phyloP scores from a whole-genome alignment of 148 eudicot species.

The Euryodendron excelsum region DNA sequence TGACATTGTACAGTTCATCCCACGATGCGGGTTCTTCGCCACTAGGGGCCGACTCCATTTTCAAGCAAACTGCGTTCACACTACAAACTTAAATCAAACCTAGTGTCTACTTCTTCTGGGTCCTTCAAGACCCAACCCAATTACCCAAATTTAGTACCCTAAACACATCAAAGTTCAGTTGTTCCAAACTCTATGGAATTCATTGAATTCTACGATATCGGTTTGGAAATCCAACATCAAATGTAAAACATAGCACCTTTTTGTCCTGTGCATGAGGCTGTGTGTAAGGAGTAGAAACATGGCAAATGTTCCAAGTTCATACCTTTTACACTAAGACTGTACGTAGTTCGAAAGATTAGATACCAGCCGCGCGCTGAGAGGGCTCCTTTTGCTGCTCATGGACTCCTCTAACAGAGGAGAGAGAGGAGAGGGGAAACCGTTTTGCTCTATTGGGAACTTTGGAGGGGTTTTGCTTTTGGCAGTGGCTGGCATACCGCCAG shows the following conservation, averaged over 20 bases:
- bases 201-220: no score
- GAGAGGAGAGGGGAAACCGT: not conserved
- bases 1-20: constrained; percentile 73
- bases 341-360: not conserved
- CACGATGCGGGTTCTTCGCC: constrained; percentile 59
- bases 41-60: constrained; percentile 49
- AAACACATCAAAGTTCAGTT: not conserved
- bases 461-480: not conserved
- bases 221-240: not conserved
- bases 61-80: not conserved
- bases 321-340: not conserved
- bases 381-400: not conserved
- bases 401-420: not conserved
- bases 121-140: not conserved
- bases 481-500: not conserved
- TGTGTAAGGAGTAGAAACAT: not conserved
- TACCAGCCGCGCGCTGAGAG: not conserved
- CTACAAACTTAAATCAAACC: constrained; percentile 7
- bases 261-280: not conserved
- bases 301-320: not conserved
- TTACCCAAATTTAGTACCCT: not conserved
- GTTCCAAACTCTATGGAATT: not conserved
- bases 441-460: not conserved
- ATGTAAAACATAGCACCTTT: not conserved
- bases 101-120: not conserved